Evolutionary conservation across 371 early-diverging fungal species (phyloP).

Genomic region (Capniomyces stellatus): DNA sequence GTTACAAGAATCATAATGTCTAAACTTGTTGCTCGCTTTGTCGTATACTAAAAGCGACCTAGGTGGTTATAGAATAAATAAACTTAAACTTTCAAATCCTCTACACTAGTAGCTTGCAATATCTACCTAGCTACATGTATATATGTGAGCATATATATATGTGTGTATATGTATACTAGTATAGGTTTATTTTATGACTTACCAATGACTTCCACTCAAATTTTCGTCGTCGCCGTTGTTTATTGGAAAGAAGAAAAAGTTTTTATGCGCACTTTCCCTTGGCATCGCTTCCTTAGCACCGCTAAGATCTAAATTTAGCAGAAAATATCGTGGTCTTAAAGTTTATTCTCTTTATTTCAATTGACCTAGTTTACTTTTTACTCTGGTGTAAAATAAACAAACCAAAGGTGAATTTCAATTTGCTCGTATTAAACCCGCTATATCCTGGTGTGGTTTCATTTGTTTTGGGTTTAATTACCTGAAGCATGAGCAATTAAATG

Average conservation of each 20-base stretch:
- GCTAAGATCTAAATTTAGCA: background rate
- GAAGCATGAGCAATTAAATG: conserved; percentile 4
- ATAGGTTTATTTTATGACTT: too few species aligned
- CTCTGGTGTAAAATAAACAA: too few species aligned
- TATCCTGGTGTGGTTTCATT: too few species aligned
- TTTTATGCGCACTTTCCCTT: background rate
- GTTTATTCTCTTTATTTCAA: background rate
- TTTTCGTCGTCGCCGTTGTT: conserved; percentile 1
- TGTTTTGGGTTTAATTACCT: background rate
- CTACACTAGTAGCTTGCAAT: too few species aligned
- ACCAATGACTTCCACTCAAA: conserved; percentile 2
- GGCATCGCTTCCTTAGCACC: conserved; percentile 1
- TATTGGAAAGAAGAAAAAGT: conserved; percentile 2
- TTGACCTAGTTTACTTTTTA: too few species aligned
- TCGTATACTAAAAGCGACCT: conserved; percentile 4
- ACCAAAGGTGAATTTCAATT: too few species aligned
- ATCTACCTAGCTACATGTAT: too few species aligned
- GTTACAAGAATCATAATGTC: conserved; percentile 3
- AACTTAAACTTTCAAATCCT: background rate
- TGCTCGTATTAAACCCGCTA: too few species aligned
- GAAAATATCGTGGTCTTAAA: background rate
- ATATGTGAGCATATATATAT: too few species aligned
- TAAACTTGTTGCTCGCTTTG: conserved; percentile 1
- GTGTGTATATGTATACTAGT: too few species aligned
- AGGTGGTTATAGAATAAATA: background rate